Base-by-base conservation (phyloP, 148 eudicot genomes). In the Camellia granthamiana region DNA sequence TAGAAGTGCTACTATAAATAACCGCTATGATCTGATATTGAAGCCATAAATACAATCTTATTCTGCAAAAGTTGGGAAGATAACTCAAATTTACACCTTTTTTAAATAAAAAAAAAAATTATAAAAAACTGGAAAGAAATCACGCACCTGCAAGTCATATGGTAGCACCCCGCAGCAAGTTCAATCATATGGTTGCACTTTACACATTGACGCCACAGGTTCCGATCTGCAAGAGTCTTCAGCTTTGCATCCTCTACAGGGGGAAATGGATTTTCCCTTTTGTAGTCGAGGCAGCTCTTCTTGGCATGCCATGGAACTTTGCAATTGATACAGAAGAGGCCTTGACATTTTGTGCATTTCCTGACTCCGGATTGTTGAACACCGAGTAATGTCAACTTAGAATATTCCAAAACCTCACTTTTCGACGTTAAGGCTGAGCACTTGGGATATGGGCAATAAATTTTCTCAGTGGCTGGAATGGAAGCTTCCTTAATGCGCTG, bases 111-210 rank as follows among this genome's bases (percentile, higher is more conserved):
- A 1, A 30, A 30, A 30, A 30, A 30, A 30, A 30, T 30, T 30
- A 30, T 30, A 30, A 30, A 30, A 1, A 30, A 30, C 38, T 30
- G 38, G 38, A 30, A 30, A 30, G 38, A 30, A 30, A 30, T 30
- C 38, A 30, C 2, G 76, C 84, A 94, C 97, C 94, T 92, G 98
- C 98, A 94, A 58, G 96, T 88, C 89, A 94, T 94, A 86, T 90
- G 98, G 88, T 85, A 89, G 91, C 98, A 94, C 19, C 98, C 97
- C 75, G 85, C 81, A 59, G 89, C 88, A 49, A 92, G 91, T 84
- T 94, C 97, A 76, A 94, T 88, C 97, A 94, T 89, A 83, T 90
- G 91, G 72, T 88, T 94, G 84, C 98, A 94, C 83, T 89, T 90
- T 47, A 83, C 78, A 81, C 98, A 94, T 72, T 94, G 97, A 16